These are phyloP conservation scores for Collariella sp. DNA, from an alignment of 495 filamentous ascomycete species.

Conservation along the genomic window DNA sequence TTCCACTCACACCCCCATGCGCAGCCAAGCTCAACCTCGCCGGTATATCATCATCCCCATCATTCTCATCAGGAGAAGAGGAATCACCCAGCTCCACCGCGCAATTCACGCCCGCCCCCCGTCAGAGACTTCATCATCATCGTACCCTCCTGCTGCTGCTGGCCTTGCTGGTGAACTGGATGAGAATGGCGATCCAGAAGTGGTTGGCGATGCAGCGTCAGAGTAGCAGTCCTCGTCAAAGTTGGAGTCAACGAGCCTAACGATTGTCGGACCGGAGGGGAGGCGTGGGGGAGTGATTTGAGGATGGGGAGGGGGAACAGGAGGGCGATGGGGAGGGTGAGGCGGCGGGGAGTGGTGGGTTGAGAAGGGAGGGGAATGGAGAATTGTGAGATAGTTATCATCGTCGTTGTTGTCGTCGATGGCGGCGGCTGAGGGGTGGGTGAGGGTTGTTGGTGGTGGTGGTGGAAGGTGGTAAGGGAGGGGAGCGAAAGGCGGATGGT, in stretches of 20 bases:
- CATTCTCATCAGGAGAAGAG: conserved; percentile 19
- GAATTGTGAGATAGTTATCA: too few species aligned
- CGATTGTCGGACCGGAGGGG: conserved; percentile 22
- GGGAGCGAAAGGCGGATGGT: neutral
- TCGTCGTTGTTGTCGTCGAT: too few species aligned
- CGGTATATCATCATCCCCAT: conserved; percentile 29
- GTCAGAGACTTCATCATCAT: neutral
- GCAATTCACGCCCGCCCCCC: neutral
- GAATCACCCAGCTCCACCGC: conserved; percentile 11
- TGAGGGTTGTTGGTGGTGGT: neutral
- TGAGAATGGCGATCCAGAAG: neutral
- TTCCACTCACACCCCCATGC: too few species aligned
- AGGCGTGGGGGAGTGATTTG: conserved; percentile 5
- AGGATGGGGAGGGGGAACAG: neutral
- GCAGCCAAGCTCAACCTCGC: conserved; percentile 9
- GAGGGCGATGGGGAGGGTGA: neutral
- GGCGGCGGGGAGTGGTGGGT: neutral
- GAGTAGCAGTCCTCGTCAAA: conserved; percentile 15
- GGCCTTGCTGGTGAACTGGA: too few species aligned
- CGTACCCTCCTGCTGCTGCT: neutral
- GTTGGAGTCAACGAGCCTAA: conserved; percentile 21
- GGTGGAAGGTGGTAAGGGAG: neutral
- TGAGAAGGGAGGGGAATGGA: neutral
- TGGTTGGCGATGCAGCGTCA: neutral
- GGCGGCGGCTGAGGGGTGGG: too few species aligned